Base-by-base conservation (phyloP, 441 rosid genomes). In the Populus tomentosa region DNA sequence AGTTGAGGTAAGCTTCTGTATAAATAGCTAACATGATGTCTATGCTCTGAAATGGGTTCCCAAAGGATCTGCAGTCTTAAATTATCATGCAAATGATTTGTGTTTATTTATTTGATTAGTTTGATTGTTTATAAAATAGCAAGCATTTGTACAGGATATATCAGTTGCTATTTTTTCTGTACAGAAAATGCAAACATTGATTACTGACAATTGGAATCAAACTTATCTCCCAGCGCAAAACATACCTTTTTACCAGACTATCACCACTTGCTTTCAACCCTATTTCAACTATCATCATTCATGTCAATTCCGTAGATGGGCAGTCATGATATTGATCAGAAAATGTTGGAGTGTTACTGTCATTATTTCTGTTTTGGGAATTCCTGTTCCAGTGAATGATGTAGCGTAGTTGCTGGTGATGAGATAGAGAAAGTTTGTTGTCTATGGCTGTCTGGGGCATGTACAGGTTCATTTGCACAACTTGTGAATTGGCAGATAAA, bases 1-100 rank as follows among this genome's bases (percentile, higher is more conserved):
- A 73, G 97, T 96, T 77, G 99, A 96, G 98, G 99, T 96, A 89
- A 75, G 77, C 79, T 85, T 77, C 72, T 71, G 14, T 38, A 28
- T 61, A 46, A 64, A 38, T 69, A 64, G 63, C 11, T 61, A 30
- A 61, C 42, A 61, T 80, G 70, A 65, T 65, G 69, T 21, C 56
- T 80, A 28, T 40, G 33, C 53, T 78, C 18, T 67, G n/a, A 16
- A 21, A 32, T n/a, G 64, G 20, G 46, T 14, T 73, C 63, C 65
- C 20, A 46, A 16, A 64, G 72, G 67, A 61, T 76, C 21, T 26
- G 5, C 20, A n/a, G 30, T 74, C 72, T 61, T 72, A 64, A 72
- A 32, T 77, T 67, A 10, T 13, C 16, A 70, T 56, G 33, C 24
- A 35, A 38, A 24, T 20, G 67, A 73, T 21, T 61, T 9, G 4